Conservation (phyloP, 306 rosid species). For the Citrullus colocynthis region DNA sequence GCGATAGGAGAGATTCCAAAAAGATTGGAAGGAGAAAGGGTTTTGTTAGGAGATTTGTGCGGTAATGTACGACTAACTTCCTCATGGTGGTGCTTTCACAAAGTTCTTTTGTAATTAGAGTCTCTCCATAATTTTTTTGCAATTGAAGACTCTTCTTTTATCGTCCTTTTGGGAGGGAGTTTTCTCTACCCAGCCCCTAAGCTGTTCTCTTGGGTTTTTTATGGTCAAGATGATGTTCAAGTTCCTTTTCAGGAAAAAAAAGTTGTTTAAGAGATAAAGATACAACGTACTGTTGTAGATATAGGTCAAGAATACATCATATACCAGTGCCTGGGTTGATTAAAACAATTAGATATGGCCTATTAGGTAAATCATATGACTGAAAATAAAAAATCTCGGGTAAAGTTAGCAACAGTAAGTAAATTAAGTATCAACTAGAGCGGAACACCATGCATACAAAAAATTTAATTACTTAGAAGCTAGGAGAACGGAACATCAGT, state of each 20-base stretch:
- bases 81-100: background rate
- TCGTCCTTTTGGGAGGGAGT: background rate
- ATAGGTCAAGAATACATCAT: background rate
- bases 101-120: background rate
- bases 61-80: background rate
- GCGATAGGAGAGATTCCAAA: background rate
- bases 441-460: background rate
- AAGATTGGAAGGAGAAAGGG: background rate
- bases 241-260: background rate
- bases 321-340: background rate
- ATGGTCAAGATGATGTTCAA: background rate
- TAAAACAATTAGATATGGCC: background rate
- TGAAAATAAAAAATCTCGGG: background rate
- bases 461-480: background rate
- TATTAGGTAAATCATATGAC: background rate
- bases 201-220: background rate
- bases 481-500: background rate
- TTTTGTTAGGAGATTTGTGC: background rate
- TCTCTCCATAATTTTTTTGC: background rate
- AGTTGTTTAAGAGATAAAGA: background rate
- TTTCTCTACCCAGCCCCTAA: background rate
- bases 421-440: background rate
- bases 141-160: background rate
- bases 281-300: background rate
- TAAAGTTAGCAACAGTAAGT: background rate